Evolutionary conservation across 306 rosid genomes (phyloP), one percentile per base, ranked within the genome.

Genomic region (Citrullus colocynthis): DNA sequence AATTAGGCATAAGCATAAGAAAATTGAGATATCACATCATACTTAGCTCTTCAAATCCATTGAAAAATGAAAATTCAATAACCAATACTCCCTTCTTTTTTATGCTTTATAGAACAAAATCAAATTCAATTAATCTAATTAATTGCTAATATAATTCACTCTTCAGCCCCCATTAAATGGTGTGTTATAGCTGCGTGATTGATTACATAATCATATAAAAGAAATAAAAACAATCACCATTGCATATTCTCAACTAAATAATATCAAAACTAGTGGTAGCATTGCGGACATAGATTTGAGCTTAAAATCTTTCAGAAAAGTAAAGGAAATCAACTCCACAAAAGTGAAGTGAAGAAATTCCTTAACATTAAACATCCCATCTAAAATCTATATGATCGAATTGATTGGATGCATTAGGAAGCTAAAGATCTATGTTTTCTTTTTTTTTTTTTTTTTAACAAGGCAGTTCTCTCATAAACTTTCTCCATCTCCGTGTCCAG

Each of bases 401-500:
- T 12, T 42, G 39, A 45, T 20, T 6, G 42, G 69, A 34, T 32
- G 71, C 45, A 20, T 34, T 7, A 17, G 24, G 48, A 67, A 67
- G 5, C 18, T 42, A 67, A 37, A 39, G 28, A 67, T 67, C 9
- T n/a, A 18, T 36, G 8, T 24, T 44, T 24, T 3, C 30, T 11
- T 13, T 30, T 24, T 3, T 61, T 11, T 13, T 30, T 24, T 49
- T 6, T 24, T 10, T 45, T 16, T 24, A 30, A 8, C 28, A 24
- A 24, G 28, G 28, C 28, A 45, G 34, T 48, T 44, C 12, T 72
- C 42, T 89, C 85, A 92, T 80, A 82, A 94, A 59, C 88, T 79
- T 96, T 96, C 0, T 92, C 91, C 97, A 92, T 92, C 91, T 92
- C 99, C 89, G 79, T 88, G 80, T 81, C 86, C 5, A 96, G 85